These are phyloP conservation scores for Cyberlindnera galapagoensis DNA, from an alignment of 805 yeast genomes.

Conservation along the genomic window DNA sequence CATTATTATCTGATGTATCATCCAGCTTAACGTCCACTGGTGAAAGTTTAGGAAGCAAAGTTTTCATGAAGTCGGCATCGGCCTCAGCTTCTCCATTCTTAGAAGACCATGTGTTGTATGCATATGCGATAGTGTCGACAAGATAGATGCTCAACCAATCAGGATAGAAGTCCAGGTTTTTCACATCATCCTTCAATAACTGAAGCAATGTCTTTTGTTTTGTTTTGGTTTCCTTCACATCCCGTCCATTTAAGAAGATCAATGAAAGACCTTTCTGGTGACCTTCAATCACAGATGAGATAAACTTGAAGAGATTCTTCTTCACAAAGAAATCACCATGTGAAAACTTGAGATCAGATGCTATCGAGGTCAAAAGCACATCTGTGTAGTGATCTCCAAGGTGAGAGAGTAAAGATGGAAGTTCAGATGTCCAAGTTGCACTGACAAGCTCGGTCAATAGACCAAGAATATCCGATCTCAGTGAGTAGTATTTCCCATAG, in stretches of 20 bases:
- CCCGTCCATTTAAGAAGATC: slow-evolving; percentile 55
- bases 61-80: slow-evolving; percentile 34
- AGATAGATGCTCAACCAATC: slow-evolving; percentile 59
- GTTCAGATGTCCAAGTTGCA: slow-evolving; percentile 49
- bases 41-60: slow-evolving; percentile 29
- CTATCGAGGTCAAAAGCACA: slow-evolving; percentile 52
- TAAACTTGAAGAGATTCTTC: slow-evolving; percentile 52
- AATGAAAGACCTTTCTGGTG: slow-evolving; percentile 76
- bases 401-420: slow-evolving; percentile 79
- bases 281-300: slow-evolving; percentile 62
- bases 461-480: slow-evolving; percentile 47
- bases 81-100: slow-evolving; percentile 38
- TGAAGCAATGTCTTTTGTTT: slow-evolving; percentile 39
- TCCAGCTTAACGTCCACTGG: slow-evolving; percentile 8
- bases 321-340: slow-evolving; percentile 48
- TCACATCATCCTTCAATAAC: slow-evolving; percentile 48
- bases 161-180: slow-evolving; percentile 48
- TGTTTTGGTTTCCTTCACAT: slow-evolving; percentile 12
- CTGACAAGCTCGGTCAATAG: slow-evolving; percentile 52
- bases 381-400: slow-evolving; percentile 61
- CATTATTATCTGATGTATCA: slow-evolving; percentile 7
- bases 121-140: slow-evolving; percentile 65
- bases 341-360: slow-evolving; percentile 51
- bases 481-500: slow-evolving; percentile 41
- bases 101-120: slow-evolving; percentile 74